Evolutionary conservation across 2,329 filamentous ascomycete genomes (phyloP).

Genomic region (Ceratocystis cacaofunesta): DNA sequence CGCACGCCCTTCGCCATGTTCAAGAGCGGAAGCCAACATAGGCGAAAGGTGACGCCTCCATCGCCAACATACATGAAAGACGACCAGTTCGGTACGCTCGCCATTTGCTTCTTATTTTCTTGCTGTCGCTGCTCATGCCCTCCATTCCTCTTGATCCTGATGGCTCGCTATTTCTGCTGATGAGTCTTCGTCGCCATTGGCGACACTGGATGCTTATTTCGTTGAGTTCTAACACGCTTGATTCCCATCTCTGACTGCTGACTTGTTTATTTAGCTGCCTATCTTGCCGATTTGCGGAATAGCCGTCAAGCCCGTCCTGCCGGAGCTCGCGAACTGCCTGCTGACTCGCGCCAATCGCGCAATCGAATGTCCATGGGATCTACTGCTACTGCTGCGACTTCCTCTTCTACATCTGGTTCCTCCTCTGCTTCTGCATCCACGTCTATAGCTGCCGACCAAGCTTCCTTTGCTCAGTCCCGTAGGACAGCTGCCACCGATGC

Average conservation of each 20-base stretch:
- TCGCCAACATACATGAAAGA: constrained; percentile 50
- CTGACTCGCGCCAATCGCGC: constrained; percentile 23
- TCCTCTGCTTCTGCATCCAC: constrained; percentile 5
- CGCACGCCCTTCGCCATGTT: constrained; percentile 11
- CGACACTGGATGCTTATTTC: not conserved
- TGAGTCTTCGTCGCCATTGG: not conserved
- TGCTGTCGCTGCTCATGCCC: constrained; percentile 3
- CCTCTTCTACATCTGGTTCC: constrained; percentile 10
- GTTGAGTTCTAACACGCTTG: not conserved
- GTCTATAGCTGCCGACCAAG: constrained; percentile 13
- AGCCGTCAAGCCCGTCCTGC: constrained; percentile 53
- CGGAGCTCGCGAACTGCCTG: constrained; percentile 41
- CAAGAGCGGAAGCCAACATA: constrained; percentile 18
- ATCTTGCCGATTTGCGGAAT: constrained; percentile 55
- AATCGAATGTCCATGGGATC: constrained; percentile 16
- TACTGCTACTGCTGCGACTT: constrained; percentile 4
- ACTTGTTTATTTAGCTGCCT: constrained; percentile 39
- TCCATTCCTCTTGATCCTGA: not conserved
- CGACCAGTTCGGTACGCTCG: constrained; percentile 46
- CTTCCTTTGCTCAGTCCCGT: constrained; percentile 12
- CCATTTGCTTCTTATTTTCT: constrained; percentile 6
- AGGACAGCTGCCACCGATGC: constrained; percentile 12
- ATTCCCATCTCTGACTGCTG: constrained; percentile 17
- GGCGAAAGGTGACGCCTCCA: constrained; percentile 44
- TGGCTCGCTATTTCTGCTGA: not conserved